Percentiles rank a stretch among this genome's conserved stretches.
These are phyloP conservation scores for Rhodotorula sp. DNA, from an alignment of 1,284 basidiomycete genomes.

Conservation along the genomic window DNA sequence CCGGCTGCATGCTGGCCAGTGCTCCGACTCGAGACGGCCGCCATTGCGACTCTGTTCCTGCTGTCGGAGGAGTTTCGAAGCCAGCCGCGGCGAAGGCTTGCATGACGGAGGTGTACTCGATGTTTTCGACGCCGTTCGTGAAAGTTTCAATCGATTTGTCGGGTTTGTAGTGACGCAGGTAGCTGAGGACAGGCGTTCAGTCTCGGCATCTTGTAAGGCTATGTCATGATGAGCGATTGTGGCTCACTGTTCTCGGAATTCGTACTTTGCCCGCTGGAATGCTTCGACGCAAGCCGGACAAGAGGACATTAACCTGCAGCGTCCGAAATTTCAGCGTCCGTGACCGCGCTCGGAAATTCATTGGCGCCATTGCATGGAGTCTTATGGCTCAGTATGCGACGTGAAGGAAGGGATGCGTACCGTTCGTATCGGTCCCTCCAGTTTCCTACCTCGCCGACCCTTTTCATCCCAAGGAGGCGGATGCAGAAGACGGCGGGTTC, in stretches of 20 bases:
- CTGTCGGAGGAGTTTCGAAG: slow-evolving; percentile 17
- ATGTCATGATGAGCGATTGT: neutral
- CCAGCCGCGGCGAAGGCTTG: slow-evolving; percentile 17
- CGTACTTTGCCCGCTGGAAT: slow-evolving; percentile 29
- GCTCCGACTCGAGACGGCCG: slow-evolving; percentile 3
- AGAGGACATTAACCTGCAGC: slow-evolving; percentile 13
- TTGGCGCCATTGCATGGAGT: too few species aligned
- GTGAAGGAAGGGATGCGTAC: slow-evolving; percentile 12
- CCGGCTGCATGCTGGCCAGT: slow-evolving; percentile 12
- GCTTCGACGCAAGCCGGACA: slow-evolving; percentile 30
- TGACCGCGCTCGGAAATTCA: too few species aligned
- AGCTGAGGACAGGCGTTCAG: slow-evolving; percentile 3
- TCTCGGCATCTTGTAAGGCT: too few species aligned
- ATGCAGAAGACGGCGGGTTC: slow-evolving; percentile 30
- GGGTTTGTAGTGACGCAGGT: slow-evolving; percentile 25
- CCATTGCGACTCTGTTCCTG: slow-evolving; percentile 2
- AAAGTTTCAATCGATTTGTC: slow-evolving; percentile 30
- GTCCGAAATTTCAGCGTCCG: too few species aligned
- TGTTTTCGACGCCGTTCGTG: slow-evolving; percentile 24
- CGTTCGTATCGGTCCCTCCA: slow-evolving; percentile 34
- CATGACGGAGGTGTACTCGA: slow-evolving; percentile 19
- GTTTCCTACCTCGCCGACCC: slow-evolving; percentile 22
- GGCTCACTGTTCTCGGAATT: slow-evolving; percentile 29
- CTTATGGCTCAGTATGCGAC: too few species aligned
- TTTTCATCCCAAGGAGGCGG: slow-evolving; percentile 34